phyloP scores from a whole-genome alignment of 768 basidiomycete species.

The Dentipellis fragilis region DNA sequence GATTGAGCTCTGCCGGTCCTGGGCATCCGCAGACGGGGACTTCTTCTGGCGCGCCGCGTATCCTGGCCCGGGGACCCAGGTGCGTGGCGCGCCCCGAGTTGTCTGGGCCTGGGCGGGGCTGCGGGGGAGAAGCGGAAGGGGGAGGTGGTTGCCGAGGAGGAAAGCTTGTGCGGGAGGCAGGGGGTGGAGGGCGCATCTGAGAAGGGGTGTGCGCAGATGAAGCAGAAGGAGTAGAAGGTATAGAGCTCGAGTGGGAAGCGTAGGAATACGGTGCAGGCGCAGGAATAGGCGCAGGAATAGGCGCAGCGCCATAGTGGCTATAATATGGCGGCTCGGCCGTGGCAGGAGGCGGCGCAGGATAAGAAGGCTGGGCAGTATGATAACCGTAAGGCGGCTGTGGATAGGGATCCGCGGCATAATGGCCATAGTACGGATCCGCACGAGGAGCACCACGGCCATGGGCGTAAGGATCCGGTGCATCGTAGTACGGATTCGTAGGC shows the following conservation, averaged over 20 bases:
- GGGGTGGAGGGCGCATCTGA: background rate
- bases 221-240: background rate
- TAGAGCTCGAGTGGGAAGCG: too few relatives aligned
- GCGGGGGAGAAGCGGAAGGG: background rate
- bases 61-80: background rate
- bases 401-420: background rate
- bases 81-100: background rate
- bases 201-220: background rate
- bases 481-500: background rate
- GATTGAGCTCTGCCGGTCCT: background rate
- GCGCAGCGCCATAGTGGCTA: too few relatives aligned
- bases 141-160: background rate
- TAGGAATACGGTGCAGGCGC: too few relatives aligned
- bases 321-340: too few relatives aligned
- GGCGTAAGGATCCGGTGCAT: background rate
- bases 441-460: background rate
- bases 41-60: background rate
- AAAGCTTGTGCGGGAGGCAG: background rate
- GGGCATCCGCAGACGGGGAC: background rate
- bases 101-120: background rate
- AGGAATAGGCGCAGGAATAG: too few relatives aligned
- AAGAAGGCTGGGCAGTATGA: too few relatives aligned
- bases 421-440: background rate
- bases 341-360: too few relatives aligned
- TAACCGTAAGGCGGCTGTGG: background rate